A percentile compares a stretch with the other conserved stretches of the same genome.
Conservation (phyloP, 73 alveolate genomes). For the Uronychia setigera region DNA sequence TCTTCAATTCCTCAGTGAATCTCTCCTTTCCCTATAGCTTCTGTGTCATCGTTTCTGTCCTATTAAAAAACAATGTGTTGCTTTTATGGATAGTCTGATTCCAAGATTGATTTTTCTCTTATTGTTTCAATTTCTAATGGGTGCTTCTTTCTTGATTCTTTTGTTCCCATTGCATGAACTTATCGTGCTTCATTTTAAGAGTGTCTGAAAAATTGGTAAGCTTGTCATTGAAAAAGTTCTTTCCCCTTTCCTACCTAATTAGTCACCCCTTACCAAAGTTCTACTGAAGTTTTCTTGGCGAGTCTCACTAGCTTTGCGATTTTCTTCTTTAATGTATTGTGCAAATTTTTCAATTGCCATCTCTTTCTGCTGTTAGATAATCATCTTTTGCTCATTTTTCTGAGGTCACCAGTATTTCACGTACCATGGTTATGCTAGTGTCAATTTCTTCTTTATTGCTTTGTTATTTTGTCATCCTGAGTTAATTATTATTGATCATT, state of each 20-base stretch:
- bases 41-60: background rate
- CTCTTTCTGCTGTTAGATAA: background rate
- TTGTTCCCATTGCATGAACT: background rate
- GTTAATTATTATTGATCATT: background rate
- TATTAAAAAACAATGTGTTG: too few relatives aligned
- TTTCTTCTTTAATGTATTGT: background rate
- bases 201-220: background rate
- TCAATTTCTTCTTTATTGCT: background rate
- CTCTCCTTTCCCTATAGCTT: background rate
- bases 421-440: background rate
- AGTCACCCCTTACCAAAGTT: background rate
- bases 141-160: background rate
- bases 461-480: background rate
- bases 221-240: background rate
- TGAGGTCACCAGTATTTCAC: background rate
- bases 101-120: background rate
- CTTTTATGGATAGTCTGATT: background rate
- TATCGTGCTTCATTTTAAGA: background rate
- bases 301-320: background rate
- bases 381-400: background rate
- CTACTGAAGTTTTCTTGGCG: background rate
- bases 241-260: background rate
- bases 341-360: background rate
- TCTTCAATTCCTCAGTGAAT: background rate
- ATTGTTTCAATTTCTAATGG: background rate